Evolutionary conservation across 495 filamentous ascomycete species (phyloP), one percentile per base, ranked within the genome.

Genomic region (Talaromyces ruber): DNA sequence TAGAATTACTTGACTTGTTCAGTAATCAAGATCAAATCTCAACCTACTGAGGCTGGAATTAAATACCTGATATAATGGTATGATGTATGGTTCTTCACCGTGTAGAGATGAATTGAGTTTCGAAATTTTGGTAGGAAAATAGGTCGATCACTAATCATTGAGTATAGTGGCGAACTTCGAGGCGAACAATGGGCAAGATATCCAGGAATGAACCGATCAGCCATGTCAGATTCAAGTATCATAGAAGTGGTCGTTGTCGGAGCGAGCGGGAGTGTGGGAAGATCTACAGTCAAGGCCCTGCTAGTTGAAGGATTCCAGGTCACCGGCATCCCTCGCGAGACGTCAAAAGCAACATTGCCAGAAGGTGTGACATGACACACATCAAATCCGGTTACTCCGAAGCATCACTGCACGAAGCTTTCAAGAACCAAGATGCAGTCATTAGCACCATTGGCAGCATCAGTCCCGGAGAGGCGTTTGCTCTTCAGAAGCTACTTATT

Each of bases 261-360:
- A 9, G 84, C 77, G 6, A 78, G 76, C 1, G 87, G 88, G 43
- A 81, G 78, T 58, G 72, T 90, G 9, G 88, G 87, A 55, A 71
- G 75, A n/a, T 68, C 81, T 3, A 72, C 88, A 32, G 69, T 88
- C 60, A 65, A 76, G 39, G 79, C 76, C 21, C 77, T 90, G 18
- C 59, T 86, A 30, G 66, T 79, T 2, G 76, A 81, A 0, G 74
- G 76, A 22, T 87, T 88, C 74, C 70, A 78, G 11, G 65, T 75
- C 28, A 73, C 71, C 3, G 67, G 78, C 9, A 65, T 80, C 45
- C 70, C 68, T 24, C 76, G 76, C 54, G 55, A 67, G 11, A 65
- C 65, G 18, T 68, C 67, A 58, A 64, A 55, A 16, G 58, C 66
- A 11, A 39, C 37, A 16, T 21, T 57, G 12, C 65, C 71, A 1